These are phyloP conservation scores for Magnusiomyces paraingens DNA, from an alignment of 1,139 yeast genomes.

Conservation along the genomic window DNA sequence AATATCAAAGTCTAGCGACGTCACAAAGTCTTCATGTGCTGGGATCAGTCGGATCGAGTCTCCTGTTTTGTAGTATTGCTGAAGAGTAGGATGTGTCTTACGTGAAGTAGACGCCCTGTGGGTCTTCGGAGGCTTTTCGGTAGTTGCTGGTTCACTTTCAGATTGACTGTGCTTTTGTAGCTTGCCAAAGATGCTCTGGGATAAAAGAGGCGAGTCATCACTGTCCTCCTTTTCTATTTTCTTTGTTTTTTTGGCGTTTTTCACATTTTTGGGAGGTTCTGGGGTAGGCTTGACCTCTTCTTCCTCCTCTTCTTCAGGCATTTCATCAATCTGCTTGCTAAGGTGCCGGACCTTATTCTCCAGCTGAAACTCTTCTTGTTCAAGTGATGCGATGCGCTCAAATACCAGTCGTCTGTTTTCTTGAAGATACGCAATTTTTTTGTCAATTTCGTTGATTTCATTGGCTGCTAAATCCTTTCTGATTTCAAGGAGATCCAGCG, in stretches of 20 bases:
- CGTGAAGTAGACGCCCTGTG: slow-evolving; percentile 28
- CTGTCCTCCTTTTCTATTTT: background rate
- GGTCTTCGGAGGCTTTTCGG: slow-evolving; percentile 2
- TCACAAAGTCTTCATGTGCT: slow-evolving; percentile 49
- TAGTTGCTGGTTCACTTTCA: slow-evolving; percentile 1
- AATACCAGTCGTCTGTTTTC: slow-evolving; percentile 46
- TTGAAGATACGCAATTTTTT: slow-evolving; percentile 46
- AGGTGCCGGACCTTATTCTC: slow-evolving; percentile 43
- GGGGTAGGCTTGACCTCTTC: slow-evolving; percentile 3
- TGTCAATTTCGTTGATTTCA: slow-evolving; percentile 58
- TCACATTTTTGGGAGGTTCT: background rate
- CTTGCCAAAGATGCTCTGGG: slow-evolving; percentile 38
- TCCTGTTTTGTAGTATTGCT: slow-evolving; percentile 56
- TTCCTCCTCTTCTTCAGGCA: slow-evolving; percentile 13
- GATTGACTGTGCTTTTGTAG: slow-evolving; percentile 24
- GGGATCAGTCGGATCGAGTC: slow-evolving; percentile 44
- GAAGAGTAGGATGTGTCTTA: slow-evolving; percentile 53
- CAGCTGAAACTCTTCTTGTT: slow-evolving; percentile 49
- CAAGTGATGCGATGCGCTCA: slow-evolving; percentile 52
- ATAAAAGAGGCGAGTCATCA: slow-evolving; percentile 22
- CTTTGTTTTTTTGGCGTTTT: background rate
- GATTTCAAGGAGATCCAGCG: slow-evolving; percentile 50
- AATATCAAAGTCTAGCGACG: slow-evolving; percentile 55
- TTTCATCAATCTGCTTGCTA: slow-evolving; percentile 33
- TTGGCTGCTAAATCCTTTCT: slow-evolving; percentile 57